Evolutionary conservation across 768 basidiomycete species (phyloP).

Genomic region (Boletus sp.): DNA sequence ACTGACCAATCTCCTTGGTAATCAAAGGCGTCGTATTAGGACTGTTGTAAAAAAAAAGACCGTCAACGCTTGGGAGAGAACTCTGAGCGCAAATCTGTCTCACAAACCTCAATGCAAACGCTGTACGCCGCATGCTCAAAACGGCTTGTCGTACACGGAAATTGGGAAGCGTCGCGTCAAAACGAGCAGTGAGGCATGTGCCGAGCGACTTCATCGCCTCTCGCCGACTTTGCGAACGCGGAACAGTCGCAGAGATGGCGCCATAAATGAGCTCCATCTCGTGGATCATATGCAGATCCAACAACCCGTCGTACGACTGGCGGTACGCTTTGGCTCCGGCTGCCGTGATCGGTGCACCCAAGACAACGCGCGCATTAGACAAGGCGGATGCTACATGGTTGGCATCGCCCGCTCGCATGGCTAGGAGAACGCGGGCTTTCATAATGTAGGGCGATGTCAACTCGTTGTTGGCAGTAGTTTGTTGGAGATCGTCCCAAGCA

Average conservation of each 20-base stretch:
- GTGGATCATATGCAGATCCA: conserved; percentile 82
- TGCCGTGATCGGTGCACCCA: conserved; percentile 82
- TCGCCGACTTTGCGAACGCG: conserved; percentile 37
- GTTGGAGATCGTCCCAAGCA: conserved; percentile 82
- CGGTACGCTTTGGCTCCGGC: conserved; percentile 78
- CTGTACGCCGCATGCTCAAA: conserved; percentile 84
- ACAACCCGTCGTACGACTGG: conserved; percentile 79
- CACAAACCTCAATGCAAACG: conserved; percentile 68
- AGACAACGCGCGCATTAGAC: conserved; percentile 58
- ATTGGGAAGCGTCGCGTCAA: conserved; percentile 78
- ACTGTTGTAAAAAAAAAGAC: background rate
- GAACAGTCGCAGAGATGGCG: conserved; percentile 38
- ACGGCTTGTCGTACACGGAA: conserved; percentile 88
- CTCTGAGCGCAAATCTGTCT: conserved; percentile 14
- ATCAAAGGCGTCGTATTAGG: conserved; percentile 35
- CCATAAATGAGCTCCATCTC: conserved; percentile 73
- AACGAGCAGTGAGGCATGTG: conserved; percentile 53
- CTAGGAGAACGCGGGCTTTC: conserved; percentile 76
- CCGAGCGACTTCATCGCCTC: conserved; percentile 39
- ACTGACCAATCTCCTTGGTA: conserved; percentile 65
- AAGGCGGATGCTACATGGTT: conserved; percentile 48
- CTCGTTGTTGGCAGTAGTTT: conserved; percentile 50
- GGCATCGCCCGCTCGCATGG: conserved; percentile 60
- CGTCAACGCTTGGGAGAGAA: conserved; percentile 9
- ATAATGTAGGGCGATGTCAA: conserved; percentile 58